Base-by-base conservation (phyloP, 2,329 filamentous ascomycete genomes). In the Pseudocercospora musae region DNA sequence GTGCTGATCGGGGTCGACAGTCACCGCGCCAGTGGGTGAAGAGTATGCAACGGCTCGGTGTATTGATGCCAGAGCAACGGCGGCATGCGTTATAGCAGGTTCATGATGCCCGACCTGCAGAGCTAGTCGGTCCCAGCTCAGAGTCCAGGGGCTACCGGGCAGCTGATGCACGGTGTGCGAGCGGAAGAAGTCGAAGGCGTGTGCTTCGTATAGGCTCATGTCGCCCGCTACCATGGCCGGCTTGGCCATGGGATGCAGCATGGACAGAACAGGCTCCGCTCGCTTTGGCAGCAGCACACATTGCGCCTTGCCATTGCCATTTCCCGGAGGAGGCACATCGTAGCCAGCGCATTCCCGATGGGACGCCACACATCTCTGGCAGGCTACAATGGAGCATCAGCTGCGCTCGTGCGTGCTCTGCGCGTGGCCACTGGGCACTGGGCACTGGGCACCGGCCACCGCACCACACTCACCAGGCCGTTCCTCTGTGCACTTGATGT, bases 141-240 rank as follows among this genome's bases (percentile, higher is more conserved):
- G 46, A 11, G 63, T 63, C 57, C 63, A 66, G 15, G 63, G 60
- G 46, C 65, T 63, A 13, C 66, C 66, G n/a, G 66, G 66, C 37
- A 68, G 25, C 20, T 64, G 64, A 42, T 60, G 50, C n/a, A 68
- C 59, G 3, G 66, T 68, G 57, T 66, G 42, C 4, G 50, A 25
- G 13, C 63, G 57, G 46, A 68, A 68, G 58, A 63, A 66, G 54
- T 66, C 63, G 57, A 66, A 68, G n/a, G 66, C 66, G 29, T 62
- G 62, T 42, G 50, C 58, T 29, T 64, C 62, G 4, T 59, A 55
- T 13, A 46, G 37, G 50, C 50, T 61, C 63, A 63, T 63, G 11
- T 55, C 18, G 10, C 52, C 52, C 15, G 57, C 48, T 18, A 50
- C 21, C 9, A 44, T 61, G 10, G 54, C 44, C 9, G 61, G 63